phyloP scores from a whole-genome alignment of 108 stramenopile species.

The Conticribra guillardii region DNA sequence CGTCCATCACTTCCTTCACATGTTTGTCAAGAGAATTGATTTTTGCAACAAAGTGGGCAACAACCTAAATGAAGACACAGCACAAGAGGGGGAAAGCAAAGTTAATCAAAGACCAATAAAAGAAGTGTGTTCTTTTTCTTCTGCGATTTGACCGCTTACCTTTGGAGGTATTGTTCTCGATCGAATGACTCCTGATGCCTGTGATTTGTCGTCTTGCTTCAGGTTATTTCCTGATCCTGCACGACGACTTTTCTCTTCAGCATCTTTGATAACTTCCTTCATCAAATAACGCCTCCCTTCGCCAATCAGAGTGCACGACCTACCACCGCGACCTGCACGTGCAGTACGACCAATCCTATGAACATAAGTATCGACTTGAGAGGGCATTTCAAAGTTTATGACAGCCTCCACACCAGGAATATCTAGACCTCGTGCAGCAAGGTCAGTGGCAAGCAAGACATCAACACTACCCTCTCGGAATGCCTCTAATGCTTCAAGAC shows the following conservation, averaged over 20 bases:
- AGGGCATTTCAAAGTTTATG: conserved; percentile 98
- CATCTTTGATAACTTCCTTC: conserved; percentile 92
- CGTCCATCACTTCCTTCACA: conserved; percentile 79
- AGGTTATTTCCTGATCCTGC: conserved; percentile 18
- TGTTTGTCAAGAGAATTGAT: conserved; percentile 79
- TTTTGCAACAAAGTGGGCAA: conserved; percentile 85
- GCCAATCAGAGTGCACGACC: conserved; percentile 93
- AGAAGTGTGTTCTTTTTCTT: too few relatives aligned
- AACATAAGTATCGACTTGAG: conserved; percentile 91
- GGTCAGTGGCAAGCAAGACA: conserved; percentile 95
- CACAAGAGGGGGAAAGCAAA: too few relatives aligned
- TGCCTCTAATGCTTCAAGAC: conserved; percentile 87
- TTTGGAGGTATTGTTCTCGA: conserved; percentile 83
- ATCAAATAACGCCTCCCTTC: conserved; percentile 88
- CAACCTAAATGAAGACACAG: too few relatives aligned
- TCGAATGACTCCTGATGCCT: conserved; percentile 65
- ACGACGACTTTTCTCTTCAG: conserved; percentile 59
- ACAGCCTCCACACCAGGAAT: conserved; percentile 92
- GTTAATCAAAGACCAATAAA: too few relatives aligned
- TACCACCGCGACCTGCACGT: conserved; percentile 93
- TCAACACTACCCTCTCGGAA: conserved; percentile 92
- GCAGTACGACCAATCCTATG: conserved; percentile 98
- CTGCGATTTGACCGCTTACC: too few relatives aligned
- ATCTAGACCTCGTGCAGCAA: conserved; percentile 96
- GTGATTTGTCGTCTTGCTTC: conserved; percentile 20